phyloP scores from a whole-genome alignment of 352 stramenopile genomes.

The Aphanomyces stellatus region DNA sequence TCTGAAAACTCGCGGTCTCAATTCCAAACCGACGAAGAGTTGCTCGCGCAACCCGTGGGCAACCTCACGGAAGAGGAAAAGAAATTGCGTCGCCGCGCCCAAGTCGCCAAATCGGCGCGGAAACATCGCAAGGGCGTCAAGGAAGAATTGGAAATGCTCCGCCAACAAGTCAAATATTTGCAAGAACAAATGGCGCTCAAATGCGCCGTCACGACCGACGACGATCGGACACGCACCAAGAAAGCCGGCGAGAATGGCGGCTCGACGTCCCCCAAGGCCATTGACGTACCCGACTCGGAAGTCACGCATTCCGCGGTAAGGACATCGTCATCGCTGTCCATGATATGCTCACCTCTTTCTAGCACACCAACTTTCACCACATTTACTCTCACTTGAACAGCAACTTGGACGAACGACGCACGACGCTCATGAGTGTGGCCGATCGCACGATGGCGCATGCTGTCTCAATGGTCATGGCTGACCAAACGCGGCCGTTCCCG shows the following conservation, averaged over 20 bases:
- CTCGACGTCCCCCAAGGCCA: neutral
- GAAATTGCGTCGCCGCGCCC: slow-evolving; percentile 62
- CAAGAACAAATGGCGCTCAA: slow-evolving; percentile 64
- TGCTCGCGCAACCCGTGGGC: slow-evolving; percentile 71
- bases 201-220: slow-evolving; percentile 25
- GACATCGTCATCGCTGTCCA: too few species aligned
- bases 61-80: slow-evolving; percentile 79
- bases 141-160: slow-evolving; percentile 58
- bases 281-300: neutral
- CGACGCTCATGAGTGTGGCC: slow-evolving; percentile 42
- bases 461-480: slow-evolving; percentile 10
- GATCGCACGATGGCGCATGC: slow-evolving; percentile 42
- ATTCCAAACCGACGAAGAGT: slow-evolving; percentile 37
- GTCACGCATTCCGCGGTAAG: too few species aligned
- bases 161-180: slow-evolving; percentile 61
- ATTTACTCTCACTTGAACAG: neutral
- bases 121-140: slow-evolving; percentile 60
- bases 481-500: slow-evolving; percentile 37
- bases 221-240: neutral
- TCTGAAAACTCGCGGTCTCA: slow-evolving; percentile 14
- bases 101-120: slow-evolving; percentile 72
- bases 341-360: too few species aligned
- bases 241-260: neutral
- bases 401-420: slow-evolving; percentile 45
- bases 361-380: neutral